Evolutionary conservation across 768 basidiomycete genomes (phyloP).

Genomic region (Tylopilus cervinicoccineus): DNA sequence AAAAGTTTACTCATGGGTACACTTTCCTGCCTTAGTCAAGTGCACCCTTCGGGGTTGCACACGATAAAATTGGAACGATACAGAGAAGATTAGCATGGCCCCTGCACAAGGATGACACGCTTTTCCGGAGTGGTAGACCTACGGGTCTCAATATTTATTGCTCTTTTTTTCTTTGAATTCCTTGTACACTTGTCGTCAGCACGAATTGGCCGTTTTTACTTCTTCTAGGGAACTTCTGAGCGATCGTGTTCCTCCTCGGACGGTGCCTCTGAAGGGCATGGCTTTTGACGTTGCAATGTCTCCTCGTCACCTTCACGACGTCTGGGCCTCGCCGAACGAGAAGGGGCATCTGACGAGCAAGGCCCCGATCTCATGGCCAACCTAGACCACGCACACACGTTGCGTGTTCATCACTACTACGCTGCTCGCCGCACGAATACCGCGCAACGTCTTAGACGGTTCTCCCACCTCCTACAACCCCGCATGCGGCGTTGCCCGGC

Average conservation of each 20-base stretch:
- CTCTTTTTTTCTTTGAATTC: conserved; percentile 6
- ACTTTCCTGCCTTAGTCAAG: accelerated
- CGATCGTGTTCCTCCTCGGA: too few species aligned
- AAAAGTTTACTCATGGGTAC: conserved; percentile 9
- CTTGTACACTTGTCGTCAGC: too few species aligned
- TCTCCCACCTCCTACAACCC: not conserved
- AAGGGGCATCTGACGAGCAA: too few species aligned
- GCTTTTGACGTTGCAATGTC: too few species aligned
- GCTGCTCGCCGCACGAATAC: not conserved
- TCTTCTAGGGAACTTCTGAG: too few species aligned
- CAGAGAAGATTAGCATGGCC: conserved; percentile 99
- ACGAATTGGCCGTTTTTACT: too few species aligned
- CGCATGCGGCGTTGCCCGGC: too few species aligned
- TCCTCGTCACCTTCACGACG: too few species aligned
- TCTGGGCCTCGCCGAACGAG: too few species aligned
- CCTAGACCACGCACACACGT: not conserved
- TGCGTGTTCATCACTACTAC: not conserved
- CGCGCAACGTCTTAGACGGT: not conserved
- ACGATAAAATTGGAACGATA: conserved; percentile 99
- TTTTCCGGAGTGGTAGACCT: conserved; percentile 85
- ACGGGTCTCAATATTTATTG: conserved; percentile 42
- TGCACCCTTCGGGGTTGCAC: conserved; percentile 91
- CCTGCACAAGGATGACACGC: conserved; percentile 99
- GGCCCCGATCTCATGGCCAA: too few species aligned
- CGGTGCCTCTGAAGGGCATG: too few species aligned